Evolutionary conservation across 1,139 yeast genomes (phyloP).

Genomic region (Martiniozyma asiatica): DNA sequence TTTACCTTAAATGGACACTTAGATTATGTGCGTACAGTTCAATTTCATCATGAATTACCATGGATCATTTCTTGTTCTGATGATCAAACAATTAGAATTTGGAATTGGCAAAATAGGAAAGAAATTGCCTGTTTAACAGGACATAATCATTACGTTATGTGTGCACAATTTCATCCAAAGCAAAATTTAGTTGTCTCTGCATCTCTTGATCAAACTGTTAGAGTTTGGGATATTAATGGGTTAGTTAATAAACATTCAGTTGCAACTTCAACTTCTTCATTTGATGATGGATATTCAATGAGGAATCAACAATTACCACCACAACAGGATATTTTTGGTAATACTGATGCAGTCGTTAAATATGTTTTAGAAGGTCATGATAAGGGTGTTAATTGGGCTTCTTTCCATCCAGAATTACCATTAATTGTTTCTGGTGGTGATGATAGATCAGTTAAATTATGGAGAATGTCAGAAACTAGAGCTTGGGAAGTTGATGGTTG

Average conservation of each 20-base stretch:
- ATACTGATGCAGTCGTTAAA: slow-evolving; percentile 87
- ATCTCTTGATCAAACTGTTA: slow-evolving; percentile 94
- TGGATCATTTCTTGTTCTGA: slow-evolving; percentile 96
- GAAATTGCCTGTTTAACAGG: slow-evolving; percentile 97
- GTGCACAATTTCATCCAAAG: slow-evolving; percentile 93
- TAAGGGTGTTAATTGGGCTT: slow-evolving; percentile 96
- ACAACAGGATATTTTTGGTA: slow-evolving; percentile 89
- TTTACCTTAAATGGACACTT: slow-evolving; percentile 88
- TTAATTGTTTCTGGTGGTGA: slow-evolving; percentile 94
- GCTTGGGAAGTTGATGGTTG: slow-evolving; percentile 99
- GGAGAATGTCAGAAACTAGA: slow-evolving; percentile 97
- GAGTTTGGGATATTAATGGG: slow-evolving; percentile 98
- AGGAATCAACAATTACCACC: slow-evolving; percentile 41
- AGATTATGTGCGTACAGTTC: slow-evolving; percentile 90
- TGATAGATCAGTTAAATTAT: slow-evolving; percentile 85
- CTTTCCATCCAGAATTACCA: slow-evolving; percentile 95
- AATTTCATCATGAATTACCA: slow-evolving; percentile 91
- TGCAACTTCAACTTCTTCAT: slow-evolving; percentile 29
- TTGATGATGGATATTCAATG: slow-evolving; percentile 2
- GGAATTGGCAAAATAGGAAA: slow-evolving; percentile 99
- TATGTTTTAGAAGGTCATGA: slow-evolving; percentile 97
- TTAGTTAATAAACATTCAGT: slow-evolving; percentile 94
- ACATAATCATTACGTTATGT: slow-evolving; percentile 96
- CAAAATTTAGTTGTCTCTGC: slow-evolving; percentile 94
- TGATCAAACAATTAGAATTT: slow-evolving; percentile 95